Percentiles rank a stretch among this genome's conserved stretches.
These are phyloP conservation scores for Isoetes engelmannii DNA, from an alignment of 83 land plant genomes.

Conservation along the genomic window DNA sequence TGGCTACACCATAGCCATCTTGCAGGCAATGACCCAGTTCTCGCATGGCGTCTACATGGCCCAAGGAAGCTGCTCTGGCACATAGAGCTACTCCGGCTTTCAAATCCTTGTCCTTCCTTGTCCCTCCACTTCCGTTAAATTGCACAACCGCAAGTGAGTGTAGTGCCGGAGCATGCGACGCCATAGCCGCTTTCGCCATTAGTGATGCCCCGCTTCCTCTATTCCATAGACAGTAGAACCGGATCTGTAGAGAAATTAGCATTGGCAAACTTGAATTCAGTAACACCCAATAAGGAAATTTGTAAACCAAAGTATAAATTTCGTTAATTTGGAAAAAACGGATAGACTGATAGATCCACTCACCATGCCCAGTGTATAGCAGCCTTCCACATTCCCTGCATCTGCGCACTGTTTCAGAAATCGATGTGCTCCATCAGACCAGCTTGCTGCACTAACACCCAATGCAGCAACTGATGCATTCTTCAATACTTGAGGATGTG, in stretches of 20 bases:
- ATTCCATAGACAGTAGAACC: conserved; percentile 57
- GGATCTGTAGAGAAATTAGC: conserved; percentile 37
- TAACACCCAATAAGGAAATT: no score
- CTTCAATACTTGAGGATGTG: conserved; percentile 38
- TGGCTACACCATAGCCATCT: conserved; percentile 58
- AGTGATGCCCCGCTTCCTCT: conserved; percentile 52
- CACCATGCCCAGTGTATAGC: conserved; percentile 72
- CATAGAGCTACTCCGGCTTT: conserved; percentile 58
- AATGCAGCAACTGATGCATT: conserved; percentile 31
- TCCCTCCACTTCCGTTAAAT: conserved; percentile 69
- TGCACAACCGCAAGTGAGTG: conserved; percentile 65
- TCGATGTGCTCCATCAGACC: conserved; percentile 60
- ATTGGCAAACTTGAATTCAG: not conserved
- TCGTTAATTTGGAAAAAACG: no score
- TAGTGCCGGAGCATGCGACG: conserved; percentile 54
- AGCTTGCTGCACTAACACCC: conserved; percentile 39
- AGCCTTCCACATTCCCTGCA: conserved; percentile 64
- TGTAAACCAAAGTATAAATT: no score
- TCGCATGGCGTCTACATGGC: conserved; percentile 61
- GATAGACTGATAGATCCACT: conserved; percentile 6
- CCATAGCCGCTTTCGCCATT: conserved; percentile 66
- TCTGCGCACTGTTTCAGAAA: conserved; percentile 52
- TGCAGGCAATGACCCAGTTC: conserved; percentile 76
- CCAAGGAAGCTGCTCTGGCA: conserved; percentile 53
- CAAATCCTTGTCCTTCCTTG: conserved; percentile 48